Percentiles rank a stretch among this genome's conserved stretches.
phyloP scores from a whole-genome alignment of 352 stramenopile species.

The Thraustochytrium aureum region DNA sequence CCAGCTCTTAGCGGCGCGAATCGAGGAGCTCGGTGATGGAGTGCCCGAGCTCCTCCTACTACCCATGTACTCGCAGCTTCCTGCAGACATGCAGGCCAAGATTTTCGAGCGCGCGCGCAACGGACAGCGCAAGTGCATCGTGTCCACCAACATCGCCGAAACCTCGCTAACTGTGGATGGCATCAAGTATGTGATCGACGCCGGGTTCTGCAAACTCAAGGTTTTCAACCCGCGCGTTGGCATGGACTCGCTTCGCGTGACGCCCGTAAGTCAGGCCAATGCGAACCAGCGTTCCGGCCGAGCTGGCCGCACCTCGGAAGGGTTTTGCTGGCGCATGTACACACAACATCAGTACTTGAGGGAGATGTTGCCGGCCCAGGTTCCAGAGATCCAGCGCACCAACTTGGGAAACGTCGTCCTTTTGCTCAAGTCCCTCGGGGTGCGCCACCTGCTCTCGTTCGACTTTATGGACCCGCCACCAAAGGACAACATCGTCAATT shows the following conservation, averaged over 20 bases:
- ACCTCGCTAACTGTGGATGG: slow-evolving; percentile 98
- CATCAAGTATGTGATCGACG: slow-evolving; percentile 98
- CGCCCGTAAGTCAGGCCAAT: slow-evolving; percentile 95
- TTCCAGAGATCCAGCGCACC: slow-evolving; percentile 97
- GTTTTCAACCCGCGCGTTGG: slow-evolving; percentile 99
- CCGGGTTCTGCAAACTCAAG: slow-evolving; percentile 98
- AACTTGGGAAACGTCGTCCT: slow-evolving; percentile 97
- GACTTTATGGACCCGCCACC: slow-evolving; percentile 99
- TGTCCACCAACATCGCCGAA: slow-evolving; percentile 94
- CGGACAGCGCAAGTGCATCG: slow-evolving; percentile 90
- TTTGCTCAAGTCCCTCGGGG: slow-evolving; percentile 96
- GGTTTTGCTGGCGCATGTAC: slow-evolving; percentile 68
- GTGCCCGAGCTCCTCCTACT: slow-evolving; percentile 93
- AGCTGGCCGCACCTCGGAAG: slow-evolving; percentile 79
- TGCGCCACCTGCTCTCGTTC: slow-evolving; percentile 93
- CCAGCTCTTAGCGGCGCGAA: slow-evolving; percentile 88
- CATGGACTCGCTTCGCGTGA: slow-evolving; percentile 96
- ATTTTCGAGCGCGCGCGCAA: slow-evolving; percentile 59
- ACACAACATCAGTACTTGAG: slow-evolving; percentile 96
- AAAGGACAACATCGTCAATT: slow-evolving; percentile 96
- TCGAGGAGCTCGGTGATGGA: slow-evolving; percentile 80
- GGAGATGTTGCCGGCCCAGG: slow-evolving; percentile 96
- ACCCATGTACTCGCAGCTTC: slow-evolving; percentile 99
- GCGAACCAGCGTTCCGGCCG: slow-evolving; percentile 95
- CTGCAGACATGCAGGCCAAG: slow-evolving; percentile 85